A percentile compares a stretch with the other conserved stretches of the same genome.
phyloP scores from a whole-genome alignment of 1,284 basidiomycete species.

The Ceratobasidium sp. region DNA sequence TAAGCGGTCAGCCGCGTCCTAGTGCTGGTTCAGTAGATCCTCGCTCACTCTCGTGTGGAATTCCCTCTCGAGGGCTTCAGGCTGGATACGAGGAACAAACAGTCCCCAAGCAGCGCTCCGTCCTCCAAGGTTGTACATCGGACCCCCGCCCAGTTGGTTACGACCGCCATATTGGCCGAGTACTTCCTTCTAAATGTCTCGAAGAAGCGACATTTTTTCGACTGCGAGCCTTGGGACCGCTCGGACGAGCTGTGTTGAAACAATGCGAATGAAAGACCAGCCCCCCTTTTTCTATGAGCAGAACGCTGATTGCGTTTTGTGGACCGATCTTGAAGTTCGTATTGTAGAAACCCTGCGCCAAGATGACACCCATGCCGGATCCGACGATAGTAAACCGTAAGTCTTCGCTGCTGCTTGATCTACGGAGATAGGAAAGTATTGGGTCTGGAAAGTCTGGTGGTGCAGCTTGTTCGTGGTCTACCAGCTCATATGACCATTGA shows the following conservation, averaged over 20 bases:
- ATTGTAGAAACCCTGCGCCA: slow-evolving; percentile 49
- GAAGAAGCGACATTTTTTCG: slow-evolving; percentile 51
- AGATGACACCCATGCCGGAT: slow-evolving; percentile 50
- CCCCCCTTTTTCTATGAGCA: slow-evolving; percentile 50
- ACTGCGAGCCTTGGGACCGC: slow-evolving; percentile 46
- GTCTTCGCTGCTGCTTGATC: slow-evolving; percentile 47
- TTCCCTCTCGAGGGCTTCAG: slow-evolving; percentile 42
- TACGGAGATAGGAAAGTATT: slow-evolving; percentile 44
- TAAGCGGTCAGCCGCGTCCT: slow-evolving; percentile 46
- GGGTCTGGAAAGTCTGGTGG: slow-evolving; percentile 20
- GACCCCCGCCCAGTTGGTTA: slow-evolving; percentile 52
- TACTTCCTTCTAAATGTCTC: slow-evolving; percentile 48
- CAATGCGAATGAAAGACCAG: slow-evolving; percentile 51
- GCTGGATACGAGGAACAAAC: slow-evolving; percentile 49
- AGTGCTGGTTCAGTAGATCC: slow-evolving; percentile 24
- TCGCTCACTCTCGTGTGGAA: slow-evolving; percentile 32
- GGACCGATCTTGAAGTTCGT: slow-evolving; percentile 47
- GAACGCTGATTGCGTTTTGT: slow-evolving; percentile 48
- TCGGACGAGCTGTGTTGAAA: slow-evolving; percentile 50
- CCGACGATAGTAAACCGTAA: slow-evolving; percentile 51
- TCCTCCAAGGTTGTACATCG: slow-evolving; percentile 47
- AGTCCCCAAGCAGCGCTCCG: slow-evolving; percentile 51
- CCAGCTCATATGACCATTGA: slow-evolving; percentile 1
- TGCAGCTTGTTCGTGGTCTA: neutral
- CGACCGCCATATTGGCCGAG: no score